A percentile compares a stretch with the other conserved stretches of the same genome.
phyloP scores from a whole-genome alignment of 306 rosid genomes.

The Quercus alba region DNA sequence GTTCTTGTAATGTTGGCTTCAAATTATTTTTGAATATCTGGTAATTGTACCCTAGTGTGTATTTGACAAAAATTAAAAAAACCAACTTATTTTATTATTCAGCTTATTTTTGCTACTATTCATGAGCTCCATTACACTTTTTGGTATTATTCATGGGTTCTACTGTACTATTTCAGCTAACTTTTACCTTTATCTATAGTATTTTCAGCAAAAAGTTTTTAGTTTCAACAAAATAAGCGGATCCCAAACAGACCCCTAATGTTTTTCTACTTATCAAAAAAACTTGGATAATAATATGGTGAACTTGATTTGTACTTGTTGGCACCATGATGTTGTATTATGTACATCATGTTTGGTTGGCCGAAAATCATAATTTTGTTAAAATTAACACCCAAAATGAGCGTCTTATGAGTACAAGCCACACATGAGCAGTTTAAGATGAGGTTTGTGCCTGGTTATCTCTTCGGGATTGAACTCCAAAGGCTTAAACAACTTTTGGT shows the following conservation, averaged over 20 bases:
- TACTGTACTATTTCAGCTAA: too few species aligned
- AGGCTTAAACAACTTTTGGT: background rate
- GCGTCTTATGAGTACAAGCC: background rate
- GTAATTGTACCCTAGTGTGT: background rate
- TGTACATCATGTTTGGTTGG: background rate
- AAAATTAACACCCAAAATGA: too few species aligned
- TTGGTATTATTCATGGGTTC: rapidly evolving
- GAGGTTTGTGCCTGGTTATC: constrained; percentile 4
- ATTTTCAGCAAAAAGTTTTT: too few species aligned
- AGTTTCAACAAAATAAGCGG: too few species aligned
- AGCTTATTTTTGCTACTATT: too few species aligned
- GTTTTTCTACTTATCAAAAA: too few species aligned
- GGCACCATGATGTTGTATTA: background rate
- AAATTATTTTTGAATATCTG: background rate
- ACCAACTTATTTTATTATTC: too few species aligned
- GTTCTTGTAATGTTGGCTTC: background rate
- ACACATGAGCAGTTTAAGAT: background rate
- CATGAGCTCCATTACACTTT: too few species aligned
- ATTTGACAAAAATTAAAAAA: too few species aligned
- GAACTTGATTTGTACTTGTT: background rate
- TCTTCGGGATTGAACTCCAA: background rate
- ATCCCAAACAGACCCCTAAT: background rate
- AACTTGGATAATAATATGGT: too few species aligned
- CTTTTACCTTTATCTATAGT: too few species aligned
- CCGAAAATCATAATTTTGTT: background rate